Evolutionary conservation across 306 rosid genomes (phyloP).

Genomic region (Ochetophila trinervis): DNA sequence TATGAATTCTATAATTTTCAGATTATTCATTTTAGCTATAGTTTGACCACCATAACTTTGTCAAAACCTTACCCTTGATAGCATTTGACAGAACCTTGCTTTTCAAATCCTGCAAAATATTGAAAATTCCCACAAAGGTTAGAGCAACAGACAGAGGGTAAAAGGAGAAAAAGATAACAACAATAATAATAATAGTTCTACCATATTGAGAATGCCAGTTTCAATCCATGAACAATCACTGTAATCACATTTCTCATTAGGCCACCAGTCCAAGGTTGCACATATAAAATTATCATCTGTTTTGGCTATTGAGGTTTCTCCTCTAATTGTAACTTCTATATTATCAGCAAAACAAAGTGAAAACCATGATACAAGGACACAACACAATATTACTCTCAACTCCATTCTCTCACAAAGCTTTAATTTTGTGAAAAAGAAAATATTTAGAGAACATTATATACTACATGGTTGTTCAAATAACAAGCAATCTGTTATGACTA

Average conservation of each 20-base stretch:
- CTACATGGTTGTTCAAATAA: too few relatives aligned
- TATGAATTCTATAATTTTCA: too few relatives aligned
- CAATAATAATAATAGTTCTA: neutral
- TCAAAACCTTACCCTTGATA: slow-evolving; percentile 40
- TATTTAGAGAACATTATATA: too few relatives aligned
- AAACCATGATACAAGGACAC: slow-evolving; percentile 11
- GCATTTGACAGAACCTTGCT: slow-evolving; percentile 50
- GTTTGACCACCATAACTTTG: neutral
- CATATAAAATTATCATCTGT: slow-evolving; percentile 59
- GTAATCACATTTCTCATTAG: slow-evolving; percentile 52
- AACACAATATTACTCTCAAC: slow-evolving; percentile 16
- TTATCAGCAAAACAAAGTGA: slow-evolving; percentile 27
- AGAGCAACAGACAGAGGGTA: neutral
- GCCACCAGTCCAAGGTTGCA: slow-evolving; percentile 81
- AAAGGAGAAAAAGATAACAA: neutral
- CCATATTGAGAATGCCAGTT: slow-evolving; percentile 50
- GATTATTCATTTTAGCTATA: neutral
- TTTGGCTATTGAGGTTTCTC: slow-evolving; percentile 36
- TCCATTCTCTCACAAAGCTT: slow-evolving; percentile 18
- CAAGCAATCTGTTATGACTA: too few relatives aligned
- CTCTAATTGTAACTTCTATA: slow-evolving; percentile 33
- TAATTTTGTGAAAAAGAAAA: too few relatives aligned
- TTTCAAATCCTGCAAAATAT: slow-evolving; percentile 41
- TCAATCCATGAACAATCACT: slow-evolving; percentile 55
- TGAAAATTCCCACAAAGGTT: neutral